Percentiles rank a stretch among this genome's conserved stretches.
Evolutionary conservation across 352 stramenopile genomes (phyloP).

Genomic region (Thalassiosira ordinaria): DNA sequence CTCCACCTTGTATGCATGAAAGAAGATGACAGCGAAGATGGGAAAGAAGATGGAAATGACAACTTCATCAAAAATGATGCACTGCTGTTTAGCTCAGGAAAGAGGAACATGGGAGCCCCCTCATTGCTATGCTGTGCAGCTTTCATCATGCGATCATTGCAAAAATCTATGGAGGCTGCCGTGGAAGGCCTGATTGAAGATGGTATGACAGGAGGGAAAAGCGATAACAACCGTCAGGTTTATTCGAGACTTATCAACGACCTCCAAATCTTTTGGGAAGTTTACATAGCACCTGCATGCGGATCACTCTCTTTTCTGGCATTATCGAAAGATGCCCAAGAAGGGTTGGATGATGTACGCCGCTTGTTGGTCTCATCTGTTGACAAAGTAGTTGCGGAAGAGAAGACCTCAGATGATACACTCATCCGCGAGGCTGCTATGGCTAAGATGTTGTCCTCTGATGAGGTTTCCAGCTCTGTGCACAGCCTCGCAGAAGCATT

Average conservation of each 20-base stretch:
- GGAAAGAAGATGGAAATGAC: constrained; percentile 25
- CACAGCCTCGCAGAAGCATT: constrained; percentile 66
- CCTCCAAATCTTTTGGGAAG: constrained; percentile 71
- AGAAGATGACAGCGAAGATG: constrained; percentile 62
- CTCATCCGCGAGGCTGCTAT: constrained; percentile 4
- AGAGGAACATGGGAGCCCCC: constrained; percentile 57
- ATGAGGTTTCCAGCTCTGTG: constrained; percentile 45
- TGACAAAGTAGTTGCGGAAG: constrained; percentile 12
- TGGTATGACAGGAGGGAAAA: constrained; percentile 46
- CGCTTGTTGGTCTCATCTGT: constrained; percentile 39
- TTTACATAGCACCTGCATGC: constrained; percentile 63
- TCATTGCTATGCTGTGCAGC: constrained; percentile 69
- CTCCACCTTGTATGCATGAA: constrained; percentile 75
- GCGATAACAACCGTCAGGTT: constrained; percentile 13
- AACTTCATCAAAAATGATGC: constrained; percentile 67
- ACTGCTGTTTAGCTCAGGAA: constrained; percentile 60
- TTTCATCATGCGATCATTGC: constrained; percentile 65
- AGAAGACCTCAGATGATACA: constrained; percentile 20
- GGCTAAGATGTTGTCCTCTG: constrained; percentile 42
- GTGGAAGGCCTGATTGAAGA: constrained; percentile 56
- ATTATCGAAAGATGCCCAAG: constrained; percentile 58
- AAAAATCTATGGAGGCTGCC: constrained; percentile 37
- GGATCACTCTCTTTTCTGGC: constrained; percentile 46
- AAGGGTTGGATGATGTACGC: constrained; percentile 34
- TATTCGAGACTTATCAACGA: constrained; percentile 42